A percentile compares a stretch with the other conserved stretches of the same genome.
phyloP scores from a whole-genome alignment of 331 rosid species.

The Telfairia occidentalis region DNA sequence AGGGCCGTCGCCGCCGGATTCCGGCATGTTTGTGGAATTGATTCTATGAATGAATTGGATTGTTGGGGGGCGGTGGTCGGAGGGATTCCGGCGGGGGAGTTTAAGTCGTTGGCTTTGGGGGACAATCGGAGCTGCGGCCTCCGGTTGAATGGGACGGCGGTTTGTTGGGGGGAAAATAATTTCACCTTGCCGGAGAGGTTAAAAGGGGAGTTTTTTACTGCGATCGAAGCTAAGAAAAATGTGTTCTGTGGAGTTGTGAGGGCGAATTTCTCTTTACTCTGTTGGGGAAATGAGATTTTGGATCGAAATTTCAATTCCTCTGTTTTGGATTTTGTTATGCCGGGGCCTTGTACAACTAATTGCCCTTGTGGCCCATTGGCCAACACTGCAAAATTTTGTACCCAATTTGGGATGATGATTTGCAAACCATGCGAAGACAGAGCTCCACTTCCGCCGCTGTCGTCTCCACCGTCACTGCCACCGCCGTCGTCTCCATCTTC shows the following conservation, averaged over 20 bases:
- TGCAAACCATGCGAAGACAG: conserved; percentile 23
- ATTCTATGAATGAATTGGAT: conserved; percentile 18
- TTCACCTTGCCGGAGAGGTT: conserved; percentile 43
- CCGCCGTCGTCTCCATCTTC: neutral
- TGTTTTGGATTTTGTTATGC: conserved; percentile 49
- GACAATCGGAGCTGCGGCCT: conserved; percentile 57
- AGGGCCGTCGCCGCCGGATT: conserved; percentile 39
- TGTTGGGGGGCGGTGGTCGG: conserved; percentile 60
- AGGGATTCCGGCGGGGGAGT: conserved; percentile 31
- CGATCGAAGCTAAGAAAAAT: conserved; percentile 45
- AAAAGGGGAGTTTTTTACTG: conserved; percentile 17
- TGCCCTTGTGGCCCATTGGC: conserved; percentile 30
- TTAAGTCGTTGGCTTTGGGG: conserved; percentile 62
- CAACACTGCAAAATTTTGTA: conserved; percentile 21
- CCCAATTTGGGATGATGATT: conserved; percentile 11
- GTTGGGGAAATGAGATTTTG: conserved; percentile 53
- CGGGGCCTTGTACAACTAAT: conserved; percentile 50
- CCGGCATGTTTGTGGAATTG: conserved; percentile 56
- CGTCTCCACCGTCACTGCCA: neutral
- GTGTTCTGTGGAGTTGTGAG: conserved; percentile 56
- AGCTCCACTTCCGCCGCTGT: neutral
- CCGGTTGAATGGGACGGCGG: conserved; percentile 20
- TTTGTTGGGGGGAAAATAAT: conserved; percentile 63
- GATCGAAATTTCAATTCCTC: conserved; percentile 11
- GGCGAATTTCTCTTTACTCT: conserved; percentile 32